Evolutionary conservation across 495 filamentous ascomycete genomes (phyloP).

Genomic region (Neurospora discreta): DNA sequence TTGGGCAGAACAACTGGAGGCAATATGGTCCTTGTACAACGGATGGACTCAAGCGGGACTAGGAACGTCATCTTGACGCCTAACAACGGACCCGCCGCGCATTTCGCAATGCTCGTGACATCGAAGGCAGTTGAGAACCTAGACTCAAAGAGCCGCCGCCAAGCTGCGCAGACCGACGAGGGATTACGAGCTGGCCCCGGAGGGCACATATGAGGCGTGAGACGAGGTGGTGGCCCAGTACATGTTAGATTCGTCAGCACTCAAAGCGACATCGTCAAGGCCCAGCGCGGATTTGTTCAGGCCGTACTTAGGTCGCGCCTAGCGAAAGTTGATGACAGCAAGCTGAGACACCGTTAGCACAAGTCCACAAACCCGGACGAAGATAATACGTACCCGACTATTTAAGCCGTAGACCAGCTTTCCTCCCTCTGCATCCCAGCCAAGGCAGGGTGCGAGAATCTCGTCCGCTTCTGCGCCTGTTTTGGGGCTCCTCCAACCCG

Average conservation of each 20-base stretch:
- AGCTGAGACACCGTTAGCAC: constrained; percentile 22
- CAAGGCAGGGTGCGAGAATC: constrained; percentile 43
- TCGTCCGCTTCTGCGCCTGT: constrained; percentile 34
- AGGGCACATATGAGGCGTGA: neutral
- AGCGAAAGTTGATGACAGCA: constrained; percentile 37
- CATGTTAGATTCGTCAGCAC: neutral
- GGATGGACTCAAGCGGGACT: neutral
- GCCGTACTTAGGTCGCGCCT: constrained; percentile 1
- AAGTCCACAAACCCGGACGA: neutral
- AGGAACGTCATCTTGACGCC: neutral
- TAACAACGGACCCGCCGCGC: neutral
- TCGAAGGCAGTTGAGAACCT: neutral
- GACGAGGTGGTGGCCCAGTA: neutral
- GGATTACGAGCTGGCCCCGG: neutral
- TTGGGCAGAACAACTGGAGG: neutral
- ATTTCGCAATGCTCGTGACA: neutral
- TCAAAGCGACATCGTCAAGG: neutral
- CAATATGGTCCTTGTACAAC: neutral
- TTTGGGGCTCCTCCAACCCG: constrained; percentile 40
- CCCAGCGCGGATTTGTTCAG: neutral
- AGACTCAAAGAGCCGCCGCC: neutral
- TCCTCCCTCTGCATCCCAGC: constrained; percentile 68
- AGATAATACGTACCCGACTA: constrained; percentile 45
- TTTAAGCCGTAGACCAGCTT: constrained; percentile 63
- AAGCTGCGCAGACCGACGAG: neutral